Evolutionary conservation across 805 yeast genomes (phyloP).

Genomic region (Kazachstania taianensis): DNA sequence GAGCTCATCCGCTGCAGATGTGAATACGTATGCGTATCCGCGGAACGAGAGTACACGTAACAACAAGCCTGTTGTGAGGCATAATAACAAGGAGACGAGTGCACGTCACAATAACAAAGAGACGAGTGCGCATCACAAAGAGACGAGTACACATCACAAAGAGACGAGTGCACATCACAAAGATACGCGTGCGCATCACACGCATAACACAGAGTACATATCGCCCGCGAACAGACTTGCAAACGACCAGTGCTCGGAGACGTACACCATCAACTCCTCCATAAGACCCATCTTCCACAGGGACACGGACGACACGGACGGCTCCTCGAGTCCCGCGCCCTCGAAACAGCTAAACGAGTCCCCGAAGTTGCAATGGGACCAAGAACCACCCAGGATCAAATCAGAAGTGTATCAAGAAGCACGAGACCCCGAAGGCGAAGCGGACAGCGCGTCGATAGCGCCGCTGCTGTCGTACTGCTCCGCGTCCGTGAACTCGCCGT

Average conservation of each 20-base stretch:
- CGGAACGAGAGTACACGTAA: background rate
- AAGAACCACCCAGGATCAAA: conserved; percentile 7
- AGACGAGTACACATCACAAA: no score
- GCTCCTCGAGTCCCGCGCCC: background rate
- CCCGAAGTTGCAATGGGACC: conserved; percentile 16
- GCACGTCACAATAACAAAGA: background rate
- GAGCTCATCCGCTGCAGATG: no score
- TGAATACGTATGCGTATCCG: background rate
- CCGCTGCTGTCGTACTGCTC: conserved; percentile 30
- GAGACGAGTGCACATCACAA: no score
- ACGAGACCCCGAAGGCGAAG: conserved; percentile 1
- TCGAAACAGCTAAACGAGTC: background rate
- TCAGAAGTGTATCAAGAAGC: background rate
- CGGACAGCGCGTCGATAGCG: conserved; percentile 25
- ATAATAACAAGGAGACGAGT: no score
- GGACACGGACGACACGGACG: conserved; percentile 1
- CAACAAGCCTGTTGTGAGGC: background rate
- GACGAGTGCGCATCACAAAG: background rate
- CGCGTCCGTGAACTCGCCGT: conserved; percentile 27
- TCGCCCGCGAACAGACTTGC: no score
- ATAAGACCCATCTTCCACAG: conserved; percentile 9
- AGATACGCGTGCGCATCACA: no score
- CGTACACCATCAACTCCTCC: conserved; percentile 11
- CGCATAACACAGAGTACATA: no score
- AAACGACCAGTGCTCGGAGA: no score